Evolutionary conservation across 2,329 filamentous ascomycete species (phyloP).

Genomic region (Emmonsiellopsis sp.): DNA sequence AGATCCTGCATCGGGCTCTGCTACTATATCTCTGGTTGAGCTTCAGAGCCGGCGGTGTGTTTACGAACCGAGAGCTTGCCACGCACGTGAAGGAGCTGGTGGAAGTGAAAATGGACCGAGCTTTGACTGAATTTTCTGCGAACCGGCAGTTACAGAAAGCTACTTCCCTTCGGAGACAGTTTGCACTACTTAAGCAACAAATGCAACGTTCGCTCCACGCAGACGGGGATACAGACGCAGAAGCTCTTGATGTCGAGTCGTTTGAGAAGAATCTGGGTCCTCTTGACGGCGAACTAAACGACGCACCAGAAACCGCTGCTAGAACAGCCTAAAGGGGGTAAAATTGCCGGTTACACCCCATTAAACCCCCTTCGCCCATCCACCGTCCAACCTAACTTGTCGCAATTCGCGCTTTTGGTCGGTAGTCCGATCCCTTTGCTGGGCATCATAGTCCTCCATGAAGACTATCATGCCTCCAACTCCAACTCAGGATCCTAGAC

Average conservation of each 20-base stretch:
- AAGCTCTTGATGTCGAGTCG: background rate
- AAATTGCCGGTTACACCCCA: too few species aligned
- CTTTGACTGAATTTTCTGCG: slow-evolving; percentile 48
- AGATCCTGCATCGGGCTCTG: slow-evolving; percentile 69
- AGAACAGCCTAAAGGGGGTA: too few species aligned
- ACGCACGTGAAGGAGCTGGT: slow-evolving; percentile 69
- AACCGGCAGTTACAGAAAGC: slow-evolving; percentile 32
- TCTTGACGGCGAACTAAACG: too few species aligned
- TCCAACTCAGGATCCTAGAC: too few species aligned
- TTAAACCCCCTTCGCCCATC: too few species aligned
- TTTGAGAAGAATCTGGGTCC: too few species aligned
- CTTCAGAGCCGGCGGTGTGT: slow-evolving; percentile 75
- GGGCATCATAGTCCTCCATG: too few species aligned
- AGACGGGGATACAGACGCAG: slow-evolving; percentile 18
- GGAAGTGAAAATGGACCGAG: slow-evolving; percentile 63
- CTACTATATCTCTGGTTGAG: slow-evolving; percentile 89
- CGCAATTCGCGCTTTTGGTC: too few species aligned
- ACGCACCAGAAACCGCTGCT: too few species aligned
- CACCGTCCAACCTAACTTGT: too few species aligned
- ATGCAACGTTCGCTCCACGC: background rate
- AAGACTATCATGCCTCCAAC: too few species aligned
- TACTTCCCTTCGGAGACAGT: slow-evolving; percentile 20
- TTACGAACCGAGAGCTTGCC: slow-evolving; percentile 63
- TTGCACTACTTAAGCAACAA: background rate
- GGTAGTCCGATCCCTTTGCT: too few species aligned